These are phyloP conservation scores for Echinochloa phyllopogon DNA, from an alignment of 176 grass and related monocot genomes.

Conservation along the genomic window DNA sequence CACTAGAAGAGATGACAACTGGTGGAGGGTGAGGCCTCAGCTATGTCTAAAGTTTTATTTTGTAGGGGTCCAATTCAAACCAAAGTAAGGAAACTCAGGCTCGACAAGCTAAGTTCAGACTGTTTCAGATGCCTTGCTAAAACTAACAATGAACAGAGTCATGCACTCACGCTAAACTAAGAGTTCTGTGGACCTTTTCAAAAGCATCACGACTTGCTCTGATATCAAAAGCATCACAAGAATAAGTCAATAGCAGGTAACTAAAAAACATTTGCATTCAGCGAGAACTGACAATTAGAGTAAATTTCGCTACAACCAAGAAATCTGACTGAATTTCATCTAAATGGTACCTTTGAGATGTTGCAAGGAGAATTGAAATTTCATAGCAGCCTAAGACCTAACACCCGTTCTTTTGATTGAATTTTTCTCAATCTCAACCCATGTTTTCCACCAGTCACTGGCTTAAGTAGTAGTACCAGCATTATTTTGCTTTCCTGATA, in stretches of 20 bases:
- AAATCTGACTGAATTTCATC: not conserved
- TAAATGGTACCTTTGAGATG: conserved; percentile 3
- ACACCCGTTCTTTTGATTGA: not conserved
- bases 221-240: not conserved
- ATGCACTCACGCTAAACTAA: not conserved
- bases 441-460: not conserved
- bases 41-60: not conserved
- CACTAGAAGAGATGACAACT: not conserved
- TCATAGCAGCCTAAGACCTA: not conserved
- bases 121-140: not conserved
- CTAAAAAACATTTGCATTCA: not conserved
- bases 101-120: not conserved
- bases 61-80: not conserved
- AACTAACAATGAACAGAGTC: not conserved
- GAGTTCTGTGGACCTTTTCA: not conserved
- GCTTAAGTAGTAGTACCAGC: not conserved
- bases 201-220: not conserved
- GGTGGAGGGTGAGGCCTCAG: not conserved
- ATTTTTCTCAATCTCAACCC: not conserved
- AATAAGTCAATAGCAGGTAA: not conserved
- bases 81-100: not conserved
- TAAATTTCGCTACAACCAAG: not conserved
- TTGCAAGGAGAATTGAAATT: not conserved
- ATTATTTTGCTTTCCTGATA: conserved; percentile 38
- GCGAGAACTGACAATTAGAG: not conserved